Evolutionary conservation across 1,284 basidiomycete species (phyloP).

Genomic region (Ceratobasidium sp.): DNA sequence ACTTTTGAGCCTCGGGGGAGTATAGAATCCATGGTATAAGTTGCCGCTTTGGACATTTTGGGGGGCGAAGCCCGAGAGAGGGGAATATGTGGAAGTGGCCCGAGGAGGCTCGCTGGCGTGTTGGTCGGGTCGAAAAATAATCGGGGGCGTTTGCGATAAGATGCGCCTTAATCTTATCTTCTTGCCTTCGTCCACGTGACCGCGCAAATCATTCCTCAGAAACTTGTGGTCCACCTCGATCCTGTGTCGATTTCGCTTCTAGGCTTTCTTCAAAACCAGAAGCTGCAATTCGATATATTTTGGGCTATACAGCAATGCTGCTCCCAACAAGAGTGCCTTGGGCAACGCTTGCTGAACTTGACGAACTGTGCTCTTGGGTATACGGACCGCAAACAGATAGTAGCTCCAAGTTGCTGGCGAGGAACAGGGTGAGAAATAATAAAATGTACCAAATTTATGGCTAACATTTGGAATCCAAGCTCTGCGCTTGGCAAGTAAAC

Average conservation of each 20-base stretch:
- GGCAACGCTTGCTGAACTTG: constrained; percentile 79
- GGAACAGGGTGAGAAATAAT: constrained; percentile 72
- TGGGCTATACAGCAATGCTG: constrained; percentile 65
- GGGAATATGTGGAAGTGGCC: constrained; percentile 34
- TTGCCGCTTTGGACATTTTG: constrained; percentile 41
- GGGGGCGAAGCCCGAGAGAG: constrained; percentile 32
- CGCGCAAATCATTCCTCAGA: neutral
- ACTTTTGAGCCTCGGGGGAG: constrained; percentile 46
- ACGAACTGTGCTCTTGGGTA: constrained; percentile 84
- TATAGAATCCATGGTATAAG: constrained; percentile 40
- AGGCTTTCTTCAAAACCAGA: neutral
- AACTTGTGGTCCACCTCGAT: neutral
- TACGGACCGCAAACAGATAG: constrained; percentile 76
- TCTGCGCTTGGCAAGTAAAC: constrained; percentile 80
- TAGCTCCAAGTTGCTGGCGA: constrained; percentile 69
- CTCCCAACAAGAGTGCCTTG: constrained; percentile 88
- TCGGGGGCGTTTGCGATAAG: constrained; percentile 45
- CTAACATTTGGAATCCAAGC: constrained; percentile 60
- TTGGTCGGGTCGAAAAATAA: constrained; percentile 45
- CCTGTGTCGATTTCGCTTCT: neutral
- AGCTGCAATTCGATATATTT: neutral
- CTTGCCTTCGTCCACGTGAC: neutral
- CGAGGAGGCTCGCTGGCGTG: constrained; percentile 43
- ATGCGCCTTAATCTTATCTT: constrained; percentile 41
- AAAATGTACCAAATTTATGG: neutral